Percentiles rank a stretch among this genome's conserved stretches.
Evolutionary conservation across 352 stramenopile species (phyloP).

Genomic region (Peronospora farinosa): DNA sequence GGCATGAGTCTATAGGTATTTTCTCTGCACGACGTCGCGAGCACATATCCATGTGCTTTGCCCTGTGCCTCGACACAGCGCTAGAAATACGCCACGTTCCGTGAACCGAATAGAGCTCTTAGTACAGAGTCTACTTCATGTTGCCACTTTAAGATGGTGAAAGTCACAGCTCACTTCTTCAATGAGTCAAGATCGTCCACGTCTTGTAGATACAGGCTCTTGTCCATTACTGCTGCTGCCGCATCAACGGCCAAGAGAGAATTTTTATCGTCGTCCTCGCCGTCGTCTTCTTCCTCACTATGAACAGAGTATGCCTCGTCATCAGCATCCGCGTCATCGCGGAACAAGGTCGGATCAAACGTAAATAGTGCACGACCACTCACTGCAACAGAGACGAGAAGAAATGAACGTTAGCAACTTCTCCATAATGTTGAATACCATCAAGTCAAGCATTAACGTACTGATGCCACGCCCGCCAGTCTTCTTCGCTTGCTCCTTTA

Average conservation of each 20-base stretch:
- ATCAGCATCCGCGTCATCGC: slow-evolving; percentile 85
- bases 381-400: slow-evolving; percentile 43
- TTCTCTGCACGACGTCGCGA: slow-evolving; percentile 19
- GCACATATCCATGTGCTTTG: slow-evolving; percentile 5
- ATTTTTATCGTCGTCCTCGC: slow-evolving; percentile 39
- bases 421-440: not conserved
- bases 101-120: slow-evolving; percentile 14
- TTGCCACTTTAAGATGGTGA: slow-evolving; percentile 4
- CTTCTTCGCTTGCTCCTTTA: slow-evolving; percentile 86
- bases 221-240: slow-evolving; percentile 67
- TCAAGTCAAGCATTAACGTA: slow-evolving; percentile 38
- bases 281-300: slow-evolving; percentile 43
- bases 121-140: slow-evolving; percentile 10
- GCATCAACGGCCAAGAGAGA: slow-evolving; percentile 35
- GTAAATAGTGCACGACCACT: slow-evolving; percentile 89
- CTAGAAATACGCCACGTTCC: slow-evolving; percentile 10
- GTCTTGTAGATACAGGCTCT: slow-evolving; percentile 80
- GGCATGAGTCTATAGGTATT: slow-evolving; percentile 19
- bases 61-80: slow-evolving; percentile 7
- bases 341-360: slow-evolving; percentile 87
- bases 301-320: slow-evolving; percentile 80
- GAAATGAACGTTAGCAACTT: slow-evolving; percentile 7
- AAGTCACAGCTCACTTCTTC: slow-evolving; percentile 49
- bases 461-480: slow-evolving; percentile 70
- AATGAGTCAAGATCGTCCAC: slow-evolving; percentile 67